Evolutionary conservation across 2,329 filamentous ascomycete species (phyloP).

Genomic region (Paecilomyces sp.): DNA sequence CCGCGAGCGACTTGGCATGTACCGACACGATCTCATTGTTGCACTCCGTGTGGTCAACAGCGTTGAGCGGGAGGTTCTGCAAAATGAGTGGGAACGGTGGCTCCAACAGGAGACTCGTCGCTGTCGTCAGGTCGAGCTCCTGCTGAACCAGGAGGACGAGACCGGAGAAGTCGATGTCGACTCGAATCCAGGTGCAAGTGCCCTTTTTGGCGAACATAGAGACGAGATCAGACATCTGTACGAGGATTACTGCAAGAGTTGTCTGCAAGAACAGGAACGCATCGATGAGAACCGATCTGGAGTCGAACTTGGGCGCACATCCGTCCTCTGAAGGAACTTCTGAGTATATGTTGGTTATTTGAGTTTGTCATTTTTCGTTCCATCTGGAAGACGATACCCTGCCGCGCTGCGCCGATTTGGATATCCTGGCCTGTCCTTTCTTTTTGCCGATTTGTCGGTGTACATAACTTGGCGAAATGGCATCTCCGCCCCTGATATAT

Average conservation of each 20-base stretch:
- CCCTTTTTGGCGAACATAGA: slow-evolving; percentile 25
- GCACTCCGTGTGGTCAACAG: slow-evolving; percentile 84
- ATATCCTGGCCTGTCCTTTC: neutral
- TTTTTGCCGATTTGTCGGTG: neutral
- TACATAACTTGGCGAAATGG: neutral
- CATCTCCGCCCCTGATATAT: neutral
- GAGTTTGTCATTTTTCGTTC: slow-evolving; percentile 3
- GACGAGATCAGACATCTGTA: slow-evolving; percentile 51
- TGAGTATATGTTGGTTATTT: slow-evolving; percentile 5
- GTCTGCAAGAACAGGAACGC: slow-evolving; percentile 38
- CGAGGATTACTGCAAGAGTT: slow-evolving; percentile 57
- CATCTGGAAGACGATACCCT: slow-evolving; percentile 7
- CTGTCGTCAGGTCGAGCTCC: slow-evolving; percentile 57
- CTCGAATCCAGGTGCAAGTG: slow-evolving; percentile 16
- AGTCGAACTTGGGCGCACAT: neutral
- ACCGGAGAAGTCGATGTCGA: slow-evolving; percentile 15
- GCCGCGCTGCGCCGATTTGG: neutral
- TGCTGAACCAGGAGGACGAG: slow-evolving; percentile 29
- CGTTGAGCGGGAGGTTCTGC: slow-evolving; percentile 77
- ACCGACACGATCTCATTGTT: slow-evolving; percentile 85
- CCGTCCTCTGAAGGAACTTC: slow-evolving; percentile 7
- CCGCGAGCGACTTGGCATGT: slow-evolving; percentile 73
- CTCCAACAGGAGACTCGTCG: slow-evolving; percentile 68
- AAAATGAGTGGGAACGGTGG: slow-evolving; percentile 92
- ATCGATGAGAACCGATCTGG: slow-evolving; percentile 9